Conservation (phyloP, 352 stramenopile genomes). For the Globisporangium acanthophoron region DNA sequence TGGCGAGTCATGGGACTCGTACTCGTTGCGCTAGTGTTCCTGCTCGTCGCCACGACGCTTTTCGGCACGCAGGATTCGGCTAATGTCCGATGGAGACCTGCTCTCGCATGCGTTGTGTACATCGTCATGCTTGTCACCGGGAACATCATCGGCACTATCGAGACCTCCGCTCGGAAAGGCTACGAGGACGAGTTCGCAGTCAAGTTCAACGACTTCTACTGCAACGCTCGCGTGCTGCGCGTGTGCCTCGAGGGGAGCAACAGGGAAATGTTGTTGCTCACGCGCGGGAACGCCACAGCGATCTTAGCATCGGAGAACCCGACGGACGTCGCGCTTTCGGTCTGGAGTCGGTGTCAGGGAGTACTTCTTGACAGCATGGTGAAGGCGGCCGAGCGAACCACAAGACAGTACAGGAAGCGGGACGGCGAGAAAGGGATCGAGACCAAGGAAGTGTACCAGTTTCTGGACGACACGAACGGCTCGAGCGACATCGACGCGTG, state of each 20-base stretch:
- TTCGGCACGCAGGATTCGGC: no score
- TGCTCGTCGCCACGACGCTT: background rate
- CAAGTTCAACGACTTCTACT: constrained; percentile 6
- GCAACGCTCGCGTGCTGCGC: constrained; percentile 1
- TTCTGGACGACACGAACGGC: background rate
- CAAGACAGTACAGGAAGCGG: background rate
- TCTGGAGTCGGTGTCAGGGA: background rate
- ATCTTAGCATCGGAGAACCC: background rate
- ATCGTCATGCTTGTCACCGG: background rate
- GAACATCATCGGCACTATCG: background rate
- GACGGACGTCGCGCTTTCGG: background rate
- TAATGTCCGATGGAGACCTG: no score
- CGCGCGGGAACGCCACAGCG: background rate
- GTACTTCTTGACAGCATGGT: background rate
- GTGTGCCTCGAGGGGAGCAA: background rate
- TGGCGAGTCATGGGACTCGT: constrained; percentile 4
- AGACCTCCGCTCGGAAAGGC: background rate
- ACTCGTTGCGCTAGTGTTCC: background rate
- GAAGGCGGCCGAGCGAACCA: background rate
- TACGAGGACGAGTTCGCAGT: background rate
- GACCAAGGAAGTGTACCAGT: background rate
- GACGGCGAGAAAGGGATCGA: constrained; percentile 1
- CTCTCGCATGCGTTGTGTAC: no score
- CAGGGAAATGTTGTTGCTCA: background rate
- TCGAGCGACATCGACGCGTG: background rate